phyloP scores from a whole-genome alignment of 495 filamentous ascomycete species.

The Hyphodiscus hymeniophilus region DNA sequence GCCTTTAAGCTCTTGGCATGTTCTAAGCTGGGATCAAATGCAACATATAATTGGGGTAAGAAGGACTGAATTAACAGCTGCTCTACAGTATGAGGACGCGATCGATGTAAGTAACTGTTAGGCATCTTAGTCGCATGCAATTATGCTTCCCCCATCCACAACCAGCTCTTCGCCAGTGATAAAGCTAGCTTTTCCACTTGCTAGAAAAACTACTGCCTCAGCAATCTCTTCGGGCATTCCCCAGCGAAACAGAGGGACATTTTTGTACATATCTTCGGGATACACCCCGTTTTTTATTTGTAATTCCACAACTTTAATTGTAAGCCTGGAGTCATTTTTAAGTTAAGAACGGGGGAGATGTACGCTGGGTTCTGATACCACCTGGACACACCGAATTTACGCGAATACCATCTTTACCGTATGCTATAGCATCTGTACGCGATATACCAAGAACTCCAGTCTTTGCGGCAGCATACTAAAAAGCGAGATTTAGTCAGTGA shows the following conservation, averaged over 20 bases:
- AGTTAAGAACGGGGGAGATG: background rate
- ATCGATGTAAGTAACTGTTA: no score
- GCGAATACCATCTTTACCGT: slow-evolving; percentile 3
- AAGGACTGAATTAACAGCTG: no score
- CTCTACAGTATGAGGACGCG: no score
- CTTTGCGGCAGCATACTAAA: slow-evolving; percentile 1
- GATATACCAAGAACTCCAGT: slow-evolving; percentile 1
- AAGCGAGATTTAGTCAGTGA: no score
- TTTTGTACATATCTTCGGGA: slow-evolving; percentile 1
- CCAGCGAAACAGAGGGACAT: background rate
- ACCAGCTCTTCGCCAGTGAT: background rate
- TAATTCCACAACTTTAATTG: background rate
- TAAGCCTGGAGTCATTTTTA: background rate
- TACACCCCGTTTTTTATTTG: background rate
- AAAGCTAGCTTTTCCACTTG: slow-evolving; percentile 1
- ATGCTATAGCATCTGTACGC: background rate
- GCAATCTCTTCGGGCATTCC: slow-evolving; percentile 2
- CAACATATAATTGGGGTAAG: no score
- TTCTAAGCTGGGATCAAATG: no score
- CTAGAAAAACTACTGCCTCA: background rate
- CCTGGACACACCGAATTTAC: slow-evolving; percentile 3
- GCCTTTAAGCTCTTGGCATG: no score
- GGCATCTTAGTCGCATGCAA: no score
- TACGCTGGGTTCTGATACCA: background rate
- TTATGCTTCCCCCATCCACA: background rate